Evolutionary conservation across 768 basidiomycete species (phyloP).

Genomic region (Kwoniella europaea): DNA sequence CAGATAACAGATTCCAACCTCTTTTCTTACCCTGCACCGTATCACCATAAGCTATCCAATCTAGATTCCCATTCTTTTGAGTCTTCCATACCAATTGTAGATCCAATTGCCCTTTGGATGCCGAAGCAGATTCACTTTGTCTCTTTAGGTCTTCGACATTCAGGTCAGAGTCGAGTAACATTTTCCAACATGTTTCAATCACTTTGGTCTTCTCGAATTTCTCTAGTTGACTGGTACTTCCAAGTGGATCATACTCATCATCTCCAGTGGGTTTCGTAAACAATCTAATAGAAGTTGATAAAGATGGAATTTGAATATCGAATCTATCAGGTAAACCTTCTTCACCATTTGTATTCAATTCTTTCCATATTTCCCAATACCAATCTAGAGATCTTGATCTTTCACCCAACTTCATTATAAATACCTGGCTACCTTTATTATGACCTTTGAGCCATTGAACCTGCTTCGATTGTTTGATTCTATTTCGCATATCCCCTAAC

Average conservation of each 20-base stretch:
- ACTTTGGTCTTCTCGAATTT: slow-evolving; percentile 70
- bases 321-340: slow-evolving; percentile 72
- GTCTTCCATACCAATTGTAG: slow-evolving; percentile 79
- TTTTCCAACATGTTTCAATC: slow-evolving; percentile 67
- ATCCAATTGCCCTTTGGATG: slow-evolving; percentile 60
- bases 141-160: slow-evolving; percentile 71
- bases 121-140: slow-evolving; percentile 58
- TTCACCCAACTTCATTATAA: slow-evolving; percentile 80
- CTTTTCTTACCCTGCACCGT: slow-evolving; percentile 65
- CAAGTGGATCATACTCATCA: slow-evolving; percentile 32
- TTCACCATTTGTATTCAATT: slow-evolving; percentile 62
- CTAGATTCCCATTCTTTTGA: slow-evolving; percentile 66
- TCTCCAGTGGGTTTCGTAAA: slow-evolving; percentile 66
- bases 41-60: slow-evolving; percentile 80
- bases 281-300: slow-evolving; percentile 72
- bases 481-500: slow-evolving; percentile 43
- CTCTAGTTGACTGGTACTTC: slow-evolving; percentile 59
- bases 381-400: slow-evolving; percentile 82
- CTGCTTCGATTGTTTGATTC: slow-evolving; percentile 56
- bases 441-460: slow-evolving; percentile 62
- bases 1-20: slow-evolving; percentile 75
- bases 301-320: slow-evolving; percentile 71
- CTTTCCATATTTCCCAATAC: slow-evolving; percentile 85
- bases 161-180: slow-evolving; percentile 63
- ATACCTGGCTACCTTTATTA: slow-evolving; percentile 76